Base-by-base conservation (phyloP, 2,329 filamentous ascomycete genomes). In the Trichoderma sp. region DNA sequence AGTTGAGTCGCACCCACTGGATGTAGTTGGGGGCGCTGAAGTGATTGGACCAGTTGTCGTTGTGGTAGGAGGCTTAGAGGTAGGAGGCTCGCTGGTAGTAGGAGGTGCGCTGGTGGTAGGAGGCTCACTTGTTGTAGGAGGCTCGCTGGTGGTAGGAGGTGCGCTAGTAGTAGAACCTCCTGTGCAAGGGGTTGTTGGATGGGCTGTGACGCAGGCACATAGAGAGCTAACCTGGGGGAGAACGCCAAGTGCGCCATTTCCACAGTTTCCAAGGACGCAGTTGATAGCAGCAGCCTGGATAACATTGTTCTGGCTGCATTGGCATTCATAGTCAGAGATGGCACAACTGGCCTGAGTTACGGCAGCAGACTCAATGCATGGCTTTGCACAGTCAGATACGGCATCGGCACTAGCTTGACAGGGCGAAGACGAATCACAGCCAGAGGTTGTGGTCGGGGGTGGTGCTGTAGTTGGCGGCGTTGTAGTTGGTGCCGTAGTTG, bases 261-360 rank as follows among this genome's bases (percentile, higher is more conserved):
- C 71, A 35, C 74, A 75, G 10, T 58, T 68, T 4, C 33, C 57
- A 43, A 73, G 55, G 35, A 75, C 74, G 43, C 74, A 75, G 11
- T 55, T 58, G 11, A 63, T 37, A 14, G 66, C 66, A 13, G 40
- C 57, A 14, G n/a, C 47, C 52, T 74, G 74, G 33, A 75, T 73
- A 33, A 70, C 64, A 27, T 40, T 24, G 6, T 68, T 62, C 37
- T 68, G 67, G 24, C 49, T 49, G 60, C 72, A 73, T 49, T 70
- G 68, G 59, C 72, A 73, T n/a, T 65, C 63, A 59, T 69, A 73
- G 58, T 73, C 72, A 14, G 43, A 66, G 5, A 59, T 10, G 1
- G 43, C 59, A 49, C 72, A 73, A 33, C 60, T 61, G 11, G 67
- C 68, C 2, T 71, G 58, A 53, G 60, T 67, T 6, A 61, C 69